Base-by-base conservation (phyloP, 2,329 filamentous ascomycete species). In the Raffaelea ambrosiae region DNA sequence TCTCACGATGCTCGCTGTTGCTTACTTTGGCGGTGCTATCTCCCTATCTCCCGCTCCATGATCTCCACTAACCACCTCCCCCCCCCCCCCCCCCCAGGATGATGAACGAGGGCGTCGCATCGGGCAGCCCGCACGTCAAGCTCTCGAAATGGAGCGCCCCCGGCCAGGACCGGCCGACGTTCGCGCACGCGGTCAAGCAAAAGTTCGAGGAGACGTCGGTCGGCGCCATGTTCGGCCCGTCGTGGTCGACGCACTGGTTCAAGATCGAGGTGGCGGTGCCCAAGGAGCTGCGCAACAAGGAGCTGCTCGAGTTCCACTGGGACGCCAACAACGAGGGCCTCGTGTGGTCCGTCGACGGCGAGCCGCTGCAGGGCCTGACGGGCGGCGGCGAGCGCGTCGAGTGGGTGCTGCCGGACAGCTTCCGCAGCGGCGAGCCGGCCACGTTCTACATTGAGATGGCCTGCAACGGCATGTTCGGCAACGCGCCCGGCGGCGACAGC, bases 161-260 rank as follows among this genome's bases (percentile, higher is more conserved):
- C 2, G 73, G 83, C 58, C 81, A 87, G 44, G 75, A 81, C 22
- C 81, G 93, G 16, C 93, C 93, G 2, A 83, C 84, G 3, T 98
- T 98, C 69, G 70, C 90, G 53, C 88, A 96, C 48, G 91, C 90
- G 5, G 70, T 74, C n/a, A 72, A 70, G 43, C 82, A 94, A 56
- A 70, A 83, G 7, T 98, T 91, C 70, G 77, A 76, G 45, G 76
- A 83, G 43, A 86, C 90, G 9, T 71, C 77, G 18, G 81, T 89
- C 47, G 90, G 91, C 50, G 76, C 84, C 49, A 80, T 73, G 7
- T 97, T 97, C 57, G 93, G 93, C 0, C 93, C 93, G 2, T 93
- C 89, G 33, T 98, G 93, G 93, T 86, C 89, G 2, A 98, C 93
- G 9, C 93, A 97, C 65, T 98, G 93, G 93, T 95, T 98, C 76